A percentile compares a stretch with the other conserved stretches of the same genome.
phyloP scores from a whole-genome alignment of 202 grass and related monocot species.

The Cymbopogon flexuosus region DNA sequence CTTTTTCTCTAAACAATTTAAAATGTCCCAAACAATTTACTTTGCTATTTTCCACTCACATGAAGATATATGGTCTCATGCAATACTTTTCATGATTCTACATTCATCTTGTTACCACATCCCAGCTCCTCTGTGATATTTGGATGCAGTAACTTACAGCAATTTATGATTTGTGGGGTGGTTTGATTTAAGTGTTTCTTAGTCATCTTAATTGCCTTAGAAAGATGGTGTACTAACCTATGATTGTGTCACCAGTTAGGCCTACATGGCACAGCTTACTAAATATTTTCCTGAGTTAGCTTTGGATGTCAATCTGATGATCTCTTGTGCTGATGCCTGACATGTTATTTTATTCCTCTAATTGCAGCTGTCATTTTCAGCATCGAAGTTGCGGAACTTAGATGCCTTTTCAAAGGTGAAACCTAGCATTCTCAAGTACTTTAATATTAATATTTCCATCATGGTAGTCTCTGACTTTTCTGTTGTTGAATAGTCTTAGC shows the following conservation, averaged over 20 bases:
- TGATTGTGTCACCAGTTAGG: neutral
- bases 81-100: neutral
- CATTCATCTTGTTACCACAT: neutral
- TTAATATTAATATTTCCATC: constrained; percentile 5
- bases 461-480: neutral
- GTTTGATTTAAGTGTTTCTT: neutral
- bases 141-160: neutral
- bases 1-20: neutral
- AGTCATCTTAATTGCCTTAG: neutral
- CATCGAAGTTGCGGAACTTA: constrained; percentile 60
- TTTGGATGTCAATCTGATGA: constrained; percentile 11
- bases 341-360: neutral
- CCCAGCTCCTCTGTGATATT: neutral
- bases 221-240: neutral
- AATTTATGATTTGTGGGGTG: neutral
- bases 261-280: neutral
- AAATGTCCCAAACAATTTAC: neutral
- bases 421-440: neutral
- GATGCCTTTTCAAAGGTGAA: constrained; percentile 87
- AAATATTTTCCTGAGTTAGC: constrained; percentile 11
- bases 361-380: constrained; percentile 74
- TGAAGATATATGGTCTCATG: neutral
- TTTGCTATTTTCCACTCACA: neutral
- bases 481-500: neutral
- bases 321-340: constrained; percentile 19